Evolutionary conservation across 129 eudicot species (phyloP), one percentile per base, ranked within the genome.

Genomic region (Smallanthus sonchifolius): DNA sequence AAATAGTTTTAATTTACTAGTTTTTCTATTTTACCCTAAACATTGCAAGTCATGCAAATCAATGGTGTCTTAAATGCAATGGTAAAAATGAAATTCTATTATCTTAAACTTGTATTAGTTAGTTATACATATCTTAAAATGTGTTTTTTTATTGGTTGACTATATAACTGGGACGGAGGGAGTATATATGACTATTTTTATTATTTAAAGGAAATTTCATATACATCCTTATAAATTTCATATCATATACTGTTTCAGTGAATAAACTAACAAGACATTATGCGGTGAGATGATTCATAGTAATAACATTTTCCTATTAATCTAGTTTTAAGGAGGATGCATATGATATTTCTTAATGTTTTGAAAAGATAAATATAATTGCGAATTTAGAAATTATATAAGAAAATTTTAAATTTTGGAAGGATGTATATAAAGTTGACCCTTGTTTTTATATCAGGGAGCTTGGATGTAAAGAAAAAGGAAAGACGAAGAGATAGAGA

Each of bases 381-480:
- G 36, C 24, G 24, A 20, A 2, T 56, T 56, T 56, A 24, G 63
- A 20, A 20, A 24, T 20, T 51, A 7, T n/a, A 15, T n/a, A 47
- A 47, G 19, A 47, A 47, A 13, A 13, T 14, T 47, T 13, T 47
- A 14, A 11, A 14, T 16, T 49, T 5, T 24, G 32, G 40, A 57
- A 24, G 7, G 17, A 13, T 13, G 3, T 60, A 6, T 13, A n/a
- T n/a, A 7, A 7, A 69, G 70, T 65, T 69, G n/a, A 48, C 6
- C 61, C 9, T 34, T 14, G 1, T 61, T 45, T 28, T 16, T n/a
- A 13, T 32, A 47, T 55, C 81, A 87, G 96, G 89, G 7, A 72
- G 88, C 52, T 34, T 88, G 74, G 98, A 88, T 75, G 89, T 88
- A 20, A 77, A 70, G 72, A 77, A 81, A 71, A 88, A 85, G 64